Percentiles rank a stretch among this genome's conserved stretches.
These are phyloP conservation scores for Syzygium aromaticum DNA, from an alignment of 345 rosid species.

Conservation along the genomic window DNA sequence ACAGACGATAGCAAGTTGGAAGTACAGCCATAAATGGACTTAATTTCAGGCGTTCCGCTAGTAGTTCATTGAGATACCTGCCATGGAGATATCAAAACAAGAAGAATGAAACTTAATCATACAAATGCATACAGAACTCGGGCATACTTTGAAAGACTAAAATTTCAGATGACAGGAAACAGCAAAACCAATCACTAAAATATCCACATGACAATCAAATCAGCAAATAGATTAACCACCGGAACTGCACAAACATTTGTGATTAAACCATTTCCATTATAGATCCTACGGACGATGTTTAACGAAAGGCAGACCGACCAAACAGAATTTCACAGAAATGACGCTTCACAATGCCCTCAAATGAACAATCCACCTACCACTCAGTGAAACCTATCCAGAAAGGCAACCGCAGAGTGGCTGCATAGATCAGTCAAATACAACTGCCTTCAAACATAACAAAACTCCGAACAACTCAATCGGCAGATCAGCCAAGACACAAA, in stretches of 20 bases:
- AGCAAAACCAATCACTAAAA: background rate
- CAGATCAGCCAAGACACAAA: background rate
- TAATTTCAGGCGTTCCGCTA: slow-evolving; percentile 71
- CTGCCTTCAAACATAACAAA: background rate
- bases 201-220: background rate
- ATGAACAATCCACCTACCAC: background rate
- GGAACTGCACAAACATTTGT: background rate
- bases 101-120: background rate
- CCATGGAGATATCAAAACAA: background rate
- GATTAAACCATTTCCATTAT: background rate
- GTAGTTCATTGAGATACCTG: slow-evolving; percentile 75
- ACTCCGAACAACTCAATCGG: background rate
- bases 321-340: background rate
- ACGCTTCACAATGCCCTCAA: background rate
- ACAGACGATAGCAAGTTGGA: slow-evolving; percentile 46
- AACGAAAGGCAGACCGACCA: background rate
- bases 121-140: background rate
- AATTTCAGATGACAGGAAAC: background rate
- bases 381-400: background rate
- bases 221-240: background rate
- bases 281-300: background rate
- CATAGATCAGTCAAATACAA: background rate
- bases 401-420: background rate
- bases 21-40: slow-evolving; percentile 64
- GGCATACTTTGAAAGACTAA: slow-evolving; percentile 1